A percentile compares a stretch with the other conserved stretches of the same genome.
phyloP scores from a whole-genome alignment of 805 yeast species.

The fission yeast (Schizosaccharomyces pombe) region DNA sequence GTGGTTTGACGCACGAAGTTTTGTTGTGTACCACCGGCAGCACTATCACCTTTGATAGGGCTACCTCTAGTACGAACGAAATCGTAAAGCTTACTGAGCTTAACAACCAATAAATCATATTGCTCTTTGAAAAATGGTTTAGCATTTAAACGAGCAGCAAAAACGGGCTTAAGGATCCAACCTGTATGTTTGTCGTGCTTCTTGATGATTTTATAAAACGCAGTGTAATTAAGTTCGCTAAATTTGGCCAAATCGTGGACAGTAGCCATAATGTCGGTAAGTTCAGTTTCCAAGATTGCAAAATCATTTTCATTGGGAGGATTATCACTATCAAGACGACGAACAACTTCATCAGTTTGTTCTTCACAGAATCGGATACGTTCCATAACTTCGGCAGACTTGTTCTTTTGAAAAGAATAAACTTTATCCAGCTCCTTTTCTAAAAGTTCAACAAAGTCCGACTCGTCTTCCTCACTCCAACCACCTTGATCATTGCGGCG shows the following conservation, averaged over 20 bases:
- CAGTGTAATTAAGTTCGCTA: constrained; percentile 81
- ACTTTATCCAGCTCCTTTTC: constrained; percentile 84
- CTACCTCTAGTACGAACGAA: constrained; percentile 87
- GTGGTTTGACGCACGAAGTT: constrained; percentile 97
- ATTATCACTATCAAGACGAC: constrained; percentile 16
- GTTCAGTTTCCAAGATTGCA: constrained; percentile 49
- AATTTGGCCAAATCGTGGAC: constrained; percentile 92
- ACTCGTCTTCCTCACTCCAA: constrained; percentile 68
- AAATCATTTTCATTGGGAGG: constrained; percentile 44
- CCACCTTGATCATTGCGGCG: constrained; percentile 22
- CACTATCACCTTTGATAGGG: constrained; percentile 79
- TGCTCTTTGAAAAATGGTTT: constrained; percentile 93
- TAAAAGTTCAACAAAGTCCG: constrained; percentile 46
- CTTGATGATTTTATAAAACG: constrained; percentile 87
- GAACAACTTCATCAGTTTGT: constrained; percentile 44
- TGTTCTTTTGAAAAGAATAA: constrained; percentile 71
- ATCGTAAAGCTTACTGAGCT: constrained; percentile 71
- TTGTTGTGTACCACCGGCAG: constrained; percentile 97
- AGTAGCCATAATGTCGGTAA: constrained; percentile 79
- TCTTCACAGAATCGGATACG: constrained; percentile 63
- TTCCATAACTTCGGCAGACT: constrained; percentile 63
- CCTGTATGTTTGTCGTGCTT: constrained; percentile 84
- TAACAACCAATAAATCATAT: constrained; percentile 70
- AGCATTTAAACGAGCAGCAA: constrained; percentile 75
- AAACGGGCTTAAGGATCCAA: constrained; percentile 66